A percentile compares a stretch with the other conserved stretches of the same genome.
Evolutionary conservation across 2,329 filamentous ascomycete genomes (phyloP).

Genomic region (Nakataea oryzae): DNA sequence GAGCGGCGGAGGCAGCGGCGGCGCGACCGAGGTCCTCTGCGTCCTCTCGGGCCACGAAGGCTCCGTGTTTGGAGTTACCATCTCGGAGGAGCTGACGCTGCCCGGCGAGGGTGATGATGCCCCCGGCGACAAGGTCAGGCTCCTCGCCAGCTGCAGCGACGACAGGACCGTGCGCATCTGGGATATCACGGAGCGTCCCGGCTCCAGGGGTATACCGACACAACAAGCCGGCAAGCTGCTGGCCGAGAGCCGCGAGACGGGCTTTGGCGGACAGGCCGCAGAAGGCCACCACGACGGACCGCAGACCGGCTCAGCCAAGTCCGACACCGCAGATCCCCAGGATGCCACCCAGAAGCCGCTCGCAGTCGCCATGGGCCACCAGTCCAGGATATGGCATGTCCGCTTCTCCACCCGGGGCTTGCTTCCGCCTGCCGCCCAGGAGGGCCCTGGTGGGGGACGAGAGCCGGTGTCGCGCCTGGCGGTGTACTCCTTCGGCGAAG

Average conservation of each 20-base stretch:
- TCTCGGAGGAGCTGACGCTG: constrained; percentile 47
- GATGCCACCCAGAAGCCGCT: constrained; percentile 33
- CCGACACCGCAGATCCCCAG: constrained; percentile 12
- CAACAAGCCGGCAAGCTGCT: constrained; percentile 8
- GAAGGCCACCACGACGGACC: constrained; percentile 13
- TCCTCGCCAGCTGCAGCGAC: constrained; percentile 91
- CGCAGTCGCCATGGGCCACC: constrained; percentile 73
- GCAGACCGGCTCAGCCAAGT: constrained; percentile 12
- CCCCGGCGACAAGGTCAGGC: constrained; percentile 26
- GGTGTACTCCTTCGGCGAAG: constrained; percentile 76
- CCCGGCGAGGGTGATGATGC: constrained; percentile 6
- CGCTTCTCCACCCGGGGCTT: constrained; percentile 39
- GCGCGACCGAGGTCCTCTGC: constrained; percentile 32
- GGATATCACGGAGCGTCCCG: constrained; percentile 56
- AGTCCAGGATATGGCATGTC: constrained; percentile 83
- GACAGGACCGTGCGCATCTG: constrained; percentile 84
- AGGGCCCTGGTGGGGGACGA: neutral
- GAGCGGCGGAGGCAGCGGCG: constrained; percentile 2
- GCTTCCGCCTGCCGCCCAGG: neutral
- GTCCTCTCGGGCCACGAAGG: constrained; percentile 69
- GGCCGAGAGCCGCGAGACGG: constrained; percentile 43
- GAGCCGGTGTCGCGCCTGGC: neutral
- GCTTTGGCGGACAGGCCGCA: constrained; percentile 38
- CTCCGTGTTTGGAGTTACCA: constrained; percentile 81
- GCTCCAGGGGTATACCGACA: neutral